These are phyloP conservation scores for Podila epigama DNA, from an alignment of 192 early-diverging fungal genomes.

Conservation along the genomic window DNA sequence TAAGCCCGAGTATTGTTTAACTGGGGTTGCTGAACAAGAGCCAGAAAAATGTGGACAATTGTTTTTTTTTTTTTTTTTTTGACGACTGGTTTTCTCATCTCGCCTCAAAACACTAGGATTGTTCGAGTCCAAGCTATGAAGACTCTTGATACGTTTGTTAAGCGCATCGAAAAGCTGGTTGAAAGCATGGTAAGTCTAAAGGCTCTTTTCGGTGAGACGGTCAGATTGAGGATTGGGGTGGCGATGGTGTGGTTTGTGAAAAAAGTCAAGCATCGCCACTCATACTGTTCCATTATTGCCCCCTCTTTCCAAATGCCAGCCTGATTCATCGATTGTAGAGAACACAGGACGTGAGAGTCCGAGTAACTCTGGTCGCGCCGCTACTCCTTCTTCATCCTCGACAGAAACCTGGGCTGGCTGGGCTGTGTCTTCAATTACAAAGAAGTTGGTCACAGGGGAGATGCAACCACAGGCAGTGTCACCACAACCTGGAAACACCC, in stretches of 20 bases:
- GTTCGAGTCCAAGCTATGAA: slow-evolving; percentile 88
- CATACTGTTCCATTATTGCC: background rate
- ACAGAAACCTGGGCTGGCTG: slow-evolving; percentile 85
- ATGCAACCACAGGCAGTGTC: slow-evolving; percentile 18
- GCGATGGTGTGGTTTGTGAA: too few relatives aligned
- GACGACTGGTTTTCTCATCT: slow-evolving; percentile 34
- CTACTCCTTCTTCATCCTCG: slow-evolving; percentile 38
- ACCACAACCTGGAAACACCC: background rate
- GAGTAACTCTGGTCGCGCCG: slow-evolving; percentile 26
- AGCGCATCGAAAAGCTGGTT: slow-evolving; percentile 70
- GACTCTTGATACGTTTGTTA: slow-evolving; percentile 71
- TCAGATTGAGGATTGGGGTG: too few relatives aligned
- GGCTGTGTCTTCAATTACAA: slow-evolving; percentile 85
- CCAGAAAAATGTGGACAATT: background rate
- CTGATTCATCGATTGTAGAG: slow-evolving; percentile 56
- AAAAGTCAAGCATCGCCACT: background rate
- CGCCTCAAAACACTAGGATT: slow-evolving; percentile 54
- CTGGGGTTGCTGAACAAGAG: background rate
- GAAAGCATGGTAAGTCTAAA: slow-evolving; percentile 68
- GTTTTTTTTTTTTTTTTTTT: background rate
- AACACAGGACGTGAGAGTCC: slow-evolving; percentile 30
- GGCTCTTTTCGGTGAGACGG: too few relatives aligned
- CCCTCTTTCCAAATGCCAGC: slow-evolving; percentile 23
- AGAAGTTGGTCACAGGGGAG: slow-evolving; percentile 48
- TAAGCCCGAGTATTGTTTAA: slow-evolving; percentile 23